phyloP scores from a whole-genome alignment of 148 eudicot species.

The Tetragonia tetragonoides region DNA sequence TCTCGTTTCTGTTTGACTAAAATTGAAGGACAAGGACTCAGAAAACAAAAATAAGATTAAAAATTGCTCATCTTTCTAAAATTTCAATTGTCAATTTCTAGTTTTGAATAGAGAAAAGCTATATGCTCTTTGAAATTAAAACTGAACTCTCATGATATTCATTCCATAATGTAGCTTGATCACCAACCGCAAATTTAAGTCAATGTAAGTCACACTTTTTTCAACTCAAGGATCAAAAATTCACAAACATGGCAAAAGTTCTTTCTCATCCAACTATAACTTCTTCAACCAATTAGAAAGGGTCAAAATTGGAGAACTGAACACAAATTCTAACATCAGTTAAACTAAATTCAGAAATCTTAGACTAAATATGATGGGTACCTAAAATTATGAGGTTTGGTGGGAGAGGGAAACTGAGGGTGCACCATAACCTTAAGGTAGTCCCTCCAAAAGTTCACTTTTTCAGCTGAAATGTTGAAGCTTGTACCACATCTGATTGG shows the following conservation, averaged over 20 bases:
- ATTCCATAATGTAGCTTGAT: neutral
- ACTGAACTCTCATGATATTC: too few species aligned
- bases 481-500: constrained; percentile 58
- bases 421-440: constrained; percentile 40
- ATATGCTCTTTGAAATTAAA: too few species aligned
- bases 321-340: neutral
- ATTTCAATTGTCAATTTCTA: too few species aligned
- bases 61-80: too few species aligned
- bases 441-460: constrained; percentile 50
- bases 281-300: constrained; percentile 7
- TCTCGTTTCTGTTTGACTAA: too few species aligned
- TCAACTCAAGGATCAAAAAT: neutral
- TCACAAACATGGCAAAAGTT: neutral
- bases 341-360: neutral
- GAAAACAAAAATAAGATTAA: too few species aligned
- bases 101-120: too few species aligned
- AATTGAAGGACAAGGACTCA: too few species aligned
- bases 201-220: constrained; percentile 2
- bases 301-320: neutral
- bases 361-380: neutral
- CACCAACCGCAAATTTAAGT: neutral
- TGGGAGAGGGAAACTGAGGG: constrained; percentile 42
- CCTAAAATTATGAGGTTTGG: constrained; percentile 32
- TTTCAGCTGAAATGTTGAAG: constrained; percentile 37
- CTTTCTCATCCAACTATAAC: neutral